Conservation (phyloP, 176 grass and related monocot genomes). For the Bonia amplexicaulis region DNA sequence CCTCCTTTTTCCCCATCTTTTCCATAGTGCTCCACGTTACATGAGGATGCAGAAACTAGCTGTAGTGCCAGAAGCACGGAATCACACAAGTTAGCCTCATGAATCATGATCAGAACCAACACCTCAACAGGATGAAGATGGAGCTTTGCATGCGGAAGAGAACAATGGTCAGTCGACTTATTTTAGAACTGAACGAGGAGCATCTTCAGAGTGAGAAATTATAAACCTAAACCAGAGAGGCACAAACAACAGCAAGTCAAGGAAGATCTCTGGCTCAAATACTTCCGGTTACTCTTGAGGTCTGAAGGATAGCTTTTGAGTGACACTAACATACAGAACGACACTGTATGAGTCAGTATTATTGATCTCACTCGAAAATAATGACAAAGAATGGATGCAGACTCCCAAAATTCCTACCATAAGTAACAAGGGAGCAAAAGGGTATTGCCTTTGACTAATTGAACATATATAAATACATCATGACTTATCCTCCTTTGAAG, state of each 20-base stretch:
- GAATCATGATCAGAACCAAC: neutral
- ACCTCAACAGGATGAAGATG: neutral
- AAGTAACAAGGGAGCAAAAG: slow-evolving; percentile 12
- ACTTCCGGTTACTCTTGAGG: neutral
- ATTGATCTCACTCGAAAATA: slow-evolving; percentile 26
- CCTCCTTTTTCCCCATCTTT: neutral
- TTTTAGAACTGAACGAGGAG: neutral
- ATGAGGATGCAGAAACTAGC: neutral
- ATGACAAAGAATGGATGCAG: slow-evolving; percentile 40
- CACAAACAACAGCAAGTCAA: neutral
- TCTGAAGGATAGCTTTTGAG: neutral
- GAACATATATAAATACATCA: slow-evolving; percentile 41
- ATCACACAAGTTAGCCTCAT: neutral
- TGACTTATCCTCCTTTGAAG: slow-evolving; percentile 60
- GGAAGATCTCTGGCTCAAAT: neutral
- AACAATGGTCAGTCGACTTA: neutral
- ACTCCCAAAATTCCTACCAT: slow-evolving; percentile 19
- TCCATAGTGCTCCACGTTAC: neutral
- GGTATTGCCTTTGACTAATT: slow-evolving; percentile 30
- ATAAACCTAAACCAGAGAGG: neutral
- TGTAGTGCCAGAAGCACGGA: neutral
- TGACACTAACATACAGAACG: neutral
- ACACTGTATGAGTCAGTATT: slow-evolving; percentile 1
- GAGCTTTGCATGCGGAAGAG: neutral
- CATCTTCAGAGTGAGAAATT: neutral